phyloP scores from a whole-genome alignment of 441 rosid species.

The Erodium moschatum region DNA sequence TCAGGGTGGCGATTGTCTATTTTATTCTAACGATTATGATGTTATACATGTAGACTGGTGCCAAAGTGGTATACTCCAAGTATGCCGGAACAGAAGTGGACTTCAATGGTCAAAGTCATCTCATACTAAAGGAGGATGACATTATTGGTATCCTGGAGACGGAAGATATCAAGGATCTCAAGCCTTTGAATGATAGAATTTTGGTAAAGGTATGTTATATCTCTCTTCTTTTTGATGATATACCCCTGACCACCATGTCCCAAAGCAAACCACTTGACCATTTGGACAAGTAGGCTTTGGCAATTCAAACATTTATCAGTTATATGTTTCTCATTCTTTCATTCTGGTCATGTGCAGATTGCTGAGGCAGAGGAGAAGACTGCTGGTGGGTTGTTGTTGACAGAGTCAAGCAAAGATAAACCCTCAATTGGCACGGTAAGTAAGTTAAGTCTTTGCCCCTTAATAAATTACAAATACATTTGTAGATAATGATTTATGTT shows the following conservation, averaged over 20 bases:
- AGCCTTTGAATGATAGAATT: conserved; percentile 79
- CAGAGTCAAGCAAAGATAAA: conserved; percentile 76
- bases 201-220: conserved; percentile 50
- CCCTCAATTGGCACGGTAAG: conserved; percentile 80
- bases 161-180: conserved; percentile 78
- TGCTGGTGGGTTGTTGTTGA: conserved; percentile 79
- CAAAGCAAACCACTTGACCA: no score
- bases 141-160: conserved; percentile 83
- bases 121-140: conserved; percentile 83
- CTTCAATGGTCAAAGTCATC: conserved; percentile 66
- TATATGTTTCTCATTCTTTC: not conserved
- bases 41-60: conserved; percentile 47
- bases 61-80: conserved; percentile 72
- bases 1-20: not conserved
- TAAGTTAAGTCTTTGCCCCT: not conserved
- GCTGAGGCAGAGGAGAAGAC: conserved; percentile 86
- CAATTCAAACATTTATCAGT: not conserved
- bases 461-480: not conserved
- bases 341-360: conserved; percentile 35
- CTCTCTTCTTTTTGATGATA: no score
- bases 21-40: conserved; percentile 4
- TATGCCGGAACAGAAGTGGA: conserved; percentile 84
- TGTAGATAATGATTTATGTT: not conserved
- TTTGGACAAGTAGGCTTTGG: no score
- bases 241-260: no score